Conservation (phyloP, 2,329 filamentous ascomycete species). For the Botrytis tulipae region DNA sequence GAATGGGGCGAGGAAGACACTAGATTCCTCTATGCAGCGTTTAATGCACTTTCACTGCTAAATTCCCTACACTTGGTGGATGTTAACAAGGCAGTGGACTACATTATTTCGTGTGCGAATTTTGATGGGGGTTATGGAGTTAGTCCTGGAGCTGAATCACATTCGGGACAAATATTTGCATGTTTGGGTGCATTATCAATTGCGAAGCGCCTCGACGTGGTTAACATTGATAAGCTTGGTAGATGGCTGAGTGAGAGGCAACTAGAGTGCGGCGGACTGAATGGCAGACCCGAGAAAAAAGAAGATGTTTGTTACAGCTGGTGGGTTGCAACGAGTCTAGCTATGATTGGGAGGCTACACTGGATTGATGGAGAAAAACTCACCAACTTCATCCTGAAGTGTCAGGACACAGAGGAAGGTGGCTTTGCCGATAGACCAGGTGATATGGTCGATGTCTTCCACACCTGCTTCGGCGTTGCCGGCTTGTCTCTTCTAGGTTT, state of each 20-base stretch:
- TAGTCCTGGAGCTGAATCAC: constrained; percentile 85
- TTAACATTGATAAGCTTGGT: constrained; percentile 78
- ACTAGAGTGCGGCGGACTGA: constrained; percentile 80
- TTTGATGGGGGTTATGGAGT: constrained; percentile 94
- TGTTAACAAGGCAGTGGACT: constrained; percentile 73
- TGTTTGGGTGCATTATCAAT: constrained; percentile 87
- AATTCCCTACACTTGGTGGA: constrained; percentile 71
- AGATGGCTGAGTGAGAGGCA: constrained; percentile 94
- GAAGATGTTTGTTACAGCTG: constrained; percentile 99
- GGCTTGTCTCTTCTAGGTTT: constrained; percentile 82
- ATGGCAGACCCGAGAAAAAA: constrained; percentile 90
- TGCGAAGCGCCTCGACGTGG: constrained; percentile 74
- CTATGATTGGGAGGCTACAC: constrained; percentile 82
- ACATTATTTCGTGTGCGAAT: constrained; percentile 82
- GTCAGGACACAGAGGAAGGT: constrained; percentile 80
- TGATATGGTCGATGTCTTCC: constrained; percentile 96
- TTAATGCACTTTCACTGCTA: constrained; percentile 86
- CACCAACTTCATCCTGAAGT: constrained; percentile 76
- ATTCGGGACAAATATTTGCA: constrained; percentile 93
- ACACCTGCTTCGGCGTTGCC: constrained; percentile 85
- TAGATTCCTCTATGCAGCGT: constrained; percentile 84
- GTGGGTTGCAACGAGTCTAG: constrained; percentile 93
- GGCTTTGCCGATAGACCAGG: constrained; percentile 89
- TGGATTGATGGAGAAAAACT: constrained; percentile 90
- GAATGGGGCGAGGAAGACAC: constrained; percentile 97